These are phyloP conservation scores for Penicillium nucicola DNA, from an alignment of 495 filamentous ascomycete species.

Conservation along the genomic window DNA sequence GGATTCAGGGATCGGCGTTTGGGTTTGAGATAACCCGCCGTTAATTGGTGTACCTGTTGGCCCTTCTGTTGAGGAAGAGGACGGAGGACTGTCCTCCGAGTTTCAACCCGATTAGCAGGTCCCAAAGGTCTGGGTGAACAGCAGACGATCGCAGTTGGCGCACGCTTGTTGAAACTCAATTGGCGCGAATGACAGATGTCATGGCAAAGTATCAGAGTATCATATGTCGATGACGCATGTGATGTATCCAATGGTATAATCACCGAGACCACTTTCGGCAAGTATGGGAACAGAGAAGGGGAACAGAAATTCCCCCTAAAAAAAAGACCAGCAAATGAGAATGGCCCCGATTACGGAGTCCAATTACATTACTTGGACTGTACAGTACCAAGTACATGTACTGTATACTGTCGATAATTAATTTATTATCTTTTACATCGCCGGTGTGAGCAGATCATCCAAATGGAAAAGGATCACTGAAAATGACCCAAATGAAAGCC, in stretches of 20 bases:
- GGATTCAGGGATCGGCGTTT: too few relatives aligned
- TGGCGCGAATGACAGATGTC: constrained; percentile 28
- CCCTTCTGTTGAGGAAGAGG: not conserved
- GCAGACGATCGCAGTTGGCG: constrained; percentile 34
- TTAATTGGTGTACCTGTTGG: too few relatives aligned
- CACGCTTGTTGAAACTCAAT: constrained; percentile 43
- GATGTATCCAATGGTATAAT: constrained; percentile 2
- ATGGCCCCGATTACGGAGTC: too few relatives aligned
- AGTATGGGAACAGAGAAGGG: not conserved
- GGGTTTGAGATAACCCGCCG: too few relatives aligned
- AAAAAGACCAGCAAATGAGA: too few relatives aligned
- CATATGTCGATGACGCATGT: not conserved
- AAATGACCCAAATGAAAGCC: not conserved
- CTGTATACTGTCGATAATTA: too few relatives aligned
- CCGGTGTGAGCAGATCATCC: not conserved
- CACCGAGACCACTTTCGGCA: not conserved
- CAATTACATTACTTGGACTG: too few relatives aligned
- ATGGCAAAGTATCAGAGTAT: not conserved
- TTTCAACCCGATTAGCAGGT: constrained; percentile 17
- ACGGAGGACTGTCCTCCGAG: constrained; percentile 19
- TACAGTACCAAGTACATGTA: too few relatives aligned
- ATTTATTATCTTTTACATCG: too few relatives aligned
- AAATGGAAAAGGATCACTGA: not conserved
- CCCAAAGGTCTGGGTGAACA: constrained; percentile 34
- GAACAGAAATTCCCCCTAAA: too few relatives aligned